These are phyloP conservation scores for Phialophora chinensis DNA, from an alignment of 2,329 filamentous ascomycete species.

Conservation along the genomic window DNA sequence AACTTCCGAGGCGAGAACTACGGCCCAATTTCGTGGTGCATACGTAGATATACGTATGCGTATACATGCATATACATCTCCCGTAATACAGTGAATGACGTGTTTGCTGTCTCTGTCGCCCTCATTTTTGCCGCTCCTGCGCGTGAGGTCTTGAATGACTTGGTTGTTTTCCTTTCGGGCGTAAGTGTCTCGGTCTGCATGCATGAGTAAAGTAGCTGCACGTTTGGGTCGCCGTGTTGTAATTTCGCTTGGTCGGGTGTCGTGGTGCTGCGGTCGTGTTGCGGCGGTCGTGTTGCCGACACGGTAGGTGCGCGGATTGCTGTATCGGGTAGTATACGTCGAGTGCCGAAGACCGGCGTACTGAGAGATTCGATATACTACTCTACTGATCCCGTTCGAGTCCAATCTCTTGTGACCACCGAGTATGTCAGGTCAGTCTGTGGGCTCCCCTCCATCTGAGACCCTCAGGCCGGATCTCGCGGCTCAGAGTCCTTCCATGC, in stretches of 20 bases:
- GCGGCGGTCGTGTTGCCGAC: not conserved
- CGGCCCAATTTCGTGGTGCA: not conserved
- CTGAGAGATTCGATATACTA: too few species aligned
- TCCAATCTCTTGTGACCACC: too few species aligned
- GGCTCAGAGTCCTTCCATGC: constrained; percentile 7
- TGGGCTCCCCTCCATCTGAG: not conserved
- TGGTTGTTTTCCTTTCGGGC: not conserved
- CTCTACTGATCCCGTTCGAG: too few species aligned
- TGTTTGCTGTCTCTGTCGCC: not conserved
- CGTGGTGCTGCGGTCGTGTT: not conserved
- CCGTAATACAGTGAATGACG: not conserved
- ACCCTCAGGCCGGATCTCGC: not conserved
- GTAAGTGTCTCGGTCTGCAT: not conserved
- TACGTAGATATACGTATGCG: not conserved
- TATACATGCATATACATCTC: not conserved
- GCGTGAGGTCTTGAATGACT: not conserved
- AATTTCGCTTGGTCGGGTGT: not conserved
- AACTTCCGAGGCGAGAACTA: not conserved
- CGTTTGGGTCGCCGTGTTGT: not conserved
- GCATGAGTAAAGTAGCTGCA: not conserved
- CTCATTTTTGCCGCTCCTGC: not conserved
- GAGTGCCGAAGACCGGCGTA: not conserved
- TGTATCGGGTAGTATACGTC: not conserved
- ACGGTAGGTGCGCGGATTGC: not conserved
- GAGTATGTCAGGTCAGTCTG: not conserved